Base-by-base conservation (phyloP, 495 filamentous ascomycete species). In the Chaetomidium leptoderma region DNA sequence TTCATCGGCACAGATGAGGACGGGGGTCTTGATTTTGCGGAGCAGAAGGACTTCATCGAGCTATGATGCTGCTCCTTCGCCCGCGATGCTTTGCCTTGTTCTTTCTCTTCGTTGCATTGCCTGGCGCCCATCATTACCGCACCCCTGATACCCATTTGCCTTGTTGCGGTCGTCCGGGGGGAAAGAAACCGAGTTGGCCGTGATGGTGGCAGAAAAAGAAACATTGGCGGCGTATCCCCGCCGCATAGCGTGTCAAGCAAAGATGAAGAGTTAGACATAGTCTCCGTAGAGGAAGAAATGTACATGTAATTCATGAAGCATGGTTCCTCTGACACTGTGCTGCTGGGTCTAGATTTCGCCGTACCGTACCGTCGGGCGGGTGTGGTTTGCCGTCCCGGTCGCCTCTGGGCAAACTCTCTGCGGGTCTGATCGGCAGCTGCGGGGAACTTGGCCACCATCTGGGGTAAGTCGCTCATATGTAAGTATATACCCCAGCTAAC, bases 1-100 rank as follows among this genome's bases (percentile, higher is more conserved):
- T 84, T 89, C 64, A 71, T 80, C 60, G 75, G 74, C 59, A 69
- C 71, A 46, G 71, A 75, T 52, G 75, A 73, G 17, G 46, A 55
- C 44, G 65, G 67, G 27, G 72, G 73, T 40, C 64, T 70, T 51
- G 72, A 75, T 35, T 70, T 78, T 55, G 63, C 65, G 21, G 68
- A 74, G 53, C 76, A 76, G 55, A 69, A 67, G 66, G 77, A 80
- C 60, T 79, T 72, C 61, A 78, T 79, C 65, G 66, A 66, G 32
- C 70, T 79, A 40, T 72, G 64, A 72, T 72, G 53, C 21, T 46
- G 30, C 9, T 51, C 3, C 37, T 32, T 30, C 36, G 29, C 37
- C 45, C n/a, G 23, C 39, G n/a, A n/a, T n/a, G 39, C 48, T 23
- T 27, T 55, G 17, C 47, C 49, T 52, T 58, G 23, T 27, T 43